phyloP scores from a whole-genome alignment of 2,329 filamentous ascomycete genomes.

The Dothistroma septosporum region DNA sequence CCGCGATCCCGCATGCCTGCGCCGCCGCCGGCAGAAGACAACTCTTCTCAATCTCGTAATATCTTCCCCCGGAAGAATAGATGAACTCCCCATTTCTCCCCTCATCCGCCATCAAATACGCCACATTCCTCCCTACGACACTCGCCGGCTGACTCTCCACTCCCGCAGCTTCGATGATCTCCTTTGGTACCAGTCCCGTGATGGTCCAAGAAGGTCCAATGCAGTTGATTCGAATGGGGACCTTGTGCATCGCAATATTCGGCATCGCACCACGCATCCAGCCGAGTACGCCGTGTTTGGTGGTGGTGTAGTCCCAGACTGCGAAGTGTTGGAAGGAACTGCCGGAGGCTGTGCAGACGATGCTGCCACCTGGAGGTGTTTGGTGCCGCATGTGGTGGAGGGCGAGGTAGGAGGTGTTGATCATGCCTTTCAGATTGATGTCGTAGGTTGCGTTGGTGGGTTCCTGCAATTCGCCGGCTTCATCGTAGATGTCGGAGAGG shows the following conservation, averaged over 20 bases:
- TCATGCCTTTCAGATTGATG: slow-evolving; percentile 41
- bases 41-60: slow-evolving; percentile 52
- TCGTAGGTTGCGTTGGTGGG: slow-evolving; percentile 39
- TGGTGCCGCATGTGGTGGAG: slow-evolving; percentile 49
- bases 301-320: slow-evolving; percentile 51
- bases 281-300: slow-evolving; percentile 55
- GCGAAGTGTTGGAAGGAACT: slow-evolving; percentile 51
- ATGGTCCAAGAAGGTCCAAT: slow-evolving; percentile 55
- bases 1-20: slow-evolving; percentile 8
- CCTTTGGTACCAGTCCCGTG: slow-evolving; percentile 46
- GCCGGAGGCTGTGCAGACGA: slow-evolving; percentile 53
- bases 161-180: slow-evolving; percentile 38
- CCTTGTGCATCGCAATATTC: slow-evolving; percentile 26
- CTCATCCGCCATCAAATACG: slow-evolving; percentile 49
- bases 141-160: slow-evolving; percentile 45
- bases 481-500: slow-evolving; percentile 36
- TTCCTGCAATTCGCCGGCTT: slow-evolving; percentile 26
- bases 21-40: slow-evolving; percentile 22
- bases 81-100: slow-evolving; percentile 50
- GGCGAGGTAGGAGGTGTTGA: slow-evolving; percentile 41
- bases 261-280: slow-evolving; percentile 48
- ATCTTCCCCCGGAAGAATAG: slow-evolving; percentile 48
- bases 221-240: slow-evolving; percentile 54
- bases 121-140: slow-evolving; percentile 49
- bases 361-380: slow-evolving; percentile 40